Percentiles rank a stretch among this genome's conserved stretches.
These are phyloP conservation scores for Aspergillus terreus DNA, from an alignment of 2,329 filamentous ascomycete species.

Conservation along the genomic window DNA sequence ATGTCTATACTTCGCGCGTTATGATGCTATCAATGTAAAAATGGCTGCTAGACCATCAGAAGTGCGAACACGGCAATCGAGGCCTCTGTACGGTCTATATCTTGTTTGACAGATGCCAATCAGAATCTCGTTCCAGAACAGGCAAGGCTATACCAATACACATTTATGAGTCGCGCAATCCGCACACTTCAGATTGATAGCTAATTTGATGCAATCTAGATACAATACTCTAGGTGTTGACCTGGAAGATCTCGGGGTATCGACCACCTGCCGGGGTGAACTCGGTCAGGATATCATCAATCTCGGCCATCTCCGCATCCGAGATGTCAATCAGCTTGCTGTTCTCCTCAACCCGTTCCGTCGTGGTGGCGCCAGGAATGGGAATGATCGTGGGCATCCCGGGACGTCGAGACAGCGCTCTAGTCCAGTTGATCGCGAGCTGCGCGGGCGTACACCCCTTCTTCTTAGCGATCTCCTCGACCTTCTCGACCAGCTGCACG, in stretches of 20 bases:
- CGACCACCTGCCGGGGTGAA: constrained; percentile 7
- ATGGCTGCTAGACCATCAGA: too few species aligned
- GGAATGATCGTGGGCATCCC: constrained; percentile 47
- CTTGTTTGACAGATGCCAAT: too few species aligned
- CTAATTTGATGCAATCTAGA: too few species aligned
- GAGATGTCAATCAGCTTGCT: constrained; percentile 18
- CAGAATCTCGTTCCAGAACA: too few species aligned
- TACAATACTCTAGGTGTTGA: not conserved
- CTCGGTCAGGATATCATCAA: constrained; percentile 12
- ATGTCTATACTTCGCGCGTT: too few species aligned
- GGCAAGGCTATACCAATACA: too few species aligned
- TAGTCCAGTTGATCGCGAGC: constrained; percentile 63
- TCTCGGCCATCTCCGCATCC: constrained; percentile 26
- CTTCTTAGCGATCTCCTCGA: constrained; percentile 56
- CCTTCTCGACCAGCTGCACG: constrained; percentile 55
- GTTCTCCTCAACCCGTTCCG: constrained; percentile 29
- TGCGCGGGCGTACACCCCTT: constrained; percentile 62
- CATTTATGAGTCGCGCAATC: too few species aligned
- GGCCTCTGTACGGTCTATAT: too few species aligned
- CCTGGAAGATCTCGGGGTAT: constrained; percentile 6
- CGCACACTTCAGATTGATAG: too few species aligned
- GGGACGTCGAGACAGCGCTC: constrained; percentile 47
- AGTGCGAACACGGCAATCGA: too few species aligned
- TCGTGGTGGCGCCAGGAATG: constrained; percentile 27
- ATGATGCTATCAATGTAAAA: too few species aligned